Evolutionary conservation across 495 filamentous ascomycete species (phyloP).

Genomic region (Podospora pseudocomata): DNA sequence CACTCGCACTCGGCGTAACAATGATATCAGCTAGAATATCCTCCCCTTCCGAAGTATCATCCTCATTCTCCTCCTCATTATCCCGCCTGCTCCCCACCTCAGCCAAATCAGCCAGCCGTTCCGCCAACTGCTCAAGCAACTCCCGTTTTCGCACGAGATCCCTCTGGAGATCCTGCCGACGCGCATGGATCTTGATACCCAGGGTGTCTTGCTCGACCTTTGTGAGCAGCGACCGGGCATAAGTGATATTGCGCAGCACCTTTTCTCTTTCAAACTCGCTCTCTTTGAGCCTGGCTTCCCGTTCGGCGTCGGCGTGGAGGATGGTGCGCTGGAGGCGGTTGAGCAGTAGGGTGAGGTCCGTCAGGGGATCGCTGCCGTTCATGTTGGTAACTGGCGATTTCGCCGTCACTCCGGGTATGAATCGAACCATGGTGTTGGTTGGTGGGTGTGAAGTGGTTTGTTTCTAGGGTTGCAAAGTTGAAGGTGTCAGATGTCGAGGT

Average conservation of each 20-base stretch:
- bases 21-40: constrained; percentile 49
- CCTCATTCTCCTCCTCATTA: constrained; percentile 19
- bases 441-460: not conserved
- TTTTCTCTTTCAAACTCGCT: constrained; percentile 70
- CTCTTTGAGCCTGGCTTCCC: constrained; percentile 50
- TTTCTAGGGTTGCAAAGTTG: constrained; percentile 1
- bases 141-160: constrained; percentile 64
- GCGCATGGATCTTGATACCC: constrained; percentile 58
- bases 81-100: constrained; percentile 45
- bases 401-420: constrained; percentile 22
- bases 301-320: constrained; percentile 60
- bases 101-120: constrained; percentile 58
- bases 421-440: constrained; percentile 26
- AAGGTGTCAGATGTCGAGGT: constrained; percentile 2
- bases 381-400: constrained; percentile 12
- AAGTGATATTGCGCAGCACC: constrained; percentile 71
- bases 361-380: constrained; percentile 25
- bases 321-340: constrained; percentile 69
- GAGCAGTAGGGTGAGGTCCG: constrained; percentile 71
- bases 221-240: constrained; percentile 71
- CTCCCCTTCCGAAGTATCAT: constrained; percentile 46
- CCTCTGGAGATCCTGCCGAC: constrained; percentile 62
- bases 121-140: constrained; percentile 54
- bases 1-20: constrained; percentile 46
- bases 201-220: constrained; percentile 71